Evolutionary conservation across 2,329 filamentous ascomycete genomes (phyloP), one percentile per base, ranked within the genome.

Genomic region (Pseudocercospora fijiensis): DNA sequence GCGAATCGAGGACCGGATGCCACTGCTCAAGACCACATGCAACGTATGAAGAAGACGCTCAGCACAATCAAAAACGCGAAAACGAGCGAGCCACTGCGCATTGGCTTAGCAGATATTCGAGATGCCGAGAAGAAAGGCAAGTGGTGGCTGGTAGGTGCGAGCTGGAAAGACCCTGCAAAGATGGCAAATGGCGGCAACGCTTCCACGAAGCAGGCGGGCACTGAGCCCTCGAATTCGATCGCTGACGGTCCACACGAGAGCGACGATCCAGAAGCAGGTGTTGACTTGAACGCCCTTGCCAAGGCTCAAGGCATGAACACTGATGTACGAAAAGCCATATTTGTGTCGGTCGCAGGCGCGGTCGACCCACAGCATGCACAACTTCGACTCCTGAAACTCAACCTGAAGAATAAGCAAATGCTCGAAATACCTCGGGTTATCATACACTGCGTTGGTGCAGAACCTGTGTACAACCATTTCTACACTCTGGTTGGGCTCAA

Each of bases 61-160:
- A 91, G 92, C 1, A 87, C 89, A 3, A 80, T 99, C 41, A 95
- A 91, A 73, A 78, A 81, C 10, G 37, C 63, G 63, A 92, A 91
- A 68, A 88, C 89, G 7, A 89, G 86, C 3, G 91, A 96, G 65
- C 92, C 95, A 3, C 83, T 99, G 64, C 87, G 91, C 8, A 88
- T 97, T 62, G 88, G 90, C 10, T 83, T 97, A 3, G 83, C 85
- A 41, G 95, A 99, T 72, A 91, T 99, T 58, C 87, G 87, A 67
- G 86, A 93, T 66, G 89, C 89, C 0, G 90, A 94, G 45, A 94
- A 90, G 74, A 90, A 89, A 74, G 95, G 95, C 0, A 97, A 96
- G 80, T 99, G 95, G 95, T 99, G 95, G 95, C 86, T 98, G 20
- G 91, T 98, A 4, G 95, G 95, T 58, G 94, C 95, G n/a, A 96